Evolutionary conservation across 23 red algal genomes (phyloP), one percentile per base, ranked within the genome.

Genomic region (Gracilaria gracilis): DNA sequence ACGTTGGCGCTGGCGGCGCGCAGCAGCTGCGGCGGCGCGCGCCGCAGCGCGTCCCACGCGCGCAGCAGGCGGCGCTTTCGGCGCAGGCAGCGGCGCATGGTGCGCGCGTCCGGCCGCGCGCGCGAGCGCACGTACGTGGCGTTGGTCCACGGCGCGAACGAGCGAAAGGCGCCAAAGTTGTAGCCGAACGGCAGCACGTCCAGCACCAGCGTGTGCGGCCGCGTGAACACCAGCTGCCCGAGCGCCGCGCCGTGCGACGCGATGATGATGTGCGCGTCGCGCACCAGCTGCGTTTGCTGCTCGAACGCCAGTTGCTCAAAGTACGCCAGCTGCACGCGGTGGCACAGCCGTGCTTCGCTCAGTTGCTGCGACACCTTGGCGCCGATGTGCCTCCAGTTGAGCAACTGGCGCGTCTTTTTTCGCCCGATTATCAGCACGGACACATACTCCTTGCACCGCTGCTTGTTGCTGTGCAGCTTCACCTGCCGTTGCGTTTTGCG

Each of bases 101-200:
- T 34, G 9, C 32, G 64, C 32, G 3, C 64, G 32, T 34, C 64
- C 27, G 64, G 5, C 32, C 29, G 64, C 64, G 64, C 9, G 32
- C 5, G 9, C 28, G 23, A 36, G 32, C 9, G 9, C 9, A 32
- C 64, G 64, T 34, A 69, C 64, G 64, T 36, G 1, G 32, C 64
- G 64, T 37, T 37, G 32, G 9, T 34, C 64, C 64, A 69, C 64
- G 64, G 15, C 64, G 64, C 29, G 6, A 69, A 69, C 64, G 64
- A 4, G 9, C 27, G 27, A 32, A 69, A 69, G 4, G 29, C 64
- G 64, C 31, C 6, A 4, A 69, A 69, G 64, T 32, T 32, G 64
- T 69, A 69, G 64, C 29, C 64, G 64, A 69, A 69, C 64, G 64
- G 64, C 3, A 36, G 4, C 32, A 69, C 32, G 32, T 69, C 29